Conservation (phyloP, 2,329 filamentous ascomycete genomes). For the Gnomoniopsis smithogilvyi region DNA sequence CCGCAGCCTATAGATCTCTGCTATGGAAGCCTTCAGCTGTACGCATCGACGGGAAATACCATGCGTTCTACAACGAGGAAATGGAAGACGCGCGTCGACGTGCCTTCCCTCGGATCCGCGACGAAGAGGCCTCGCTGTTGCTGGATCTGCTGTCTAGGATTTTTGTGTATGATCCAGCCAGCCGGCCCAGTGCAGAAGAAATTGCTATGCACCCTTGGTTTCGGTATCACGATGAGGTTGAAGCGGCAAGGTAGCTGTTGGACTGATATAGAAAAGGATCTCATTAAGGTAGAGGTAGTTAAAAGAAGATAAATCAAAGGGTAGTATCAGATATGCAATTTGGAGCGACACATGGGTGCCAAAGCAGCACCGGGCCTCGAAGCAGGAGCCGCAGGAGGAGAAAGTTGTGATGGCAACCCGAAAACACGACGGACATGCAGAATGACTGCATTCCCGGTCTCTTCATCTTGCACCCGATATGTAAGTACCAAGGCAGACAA, state of each 20-base stretch:
- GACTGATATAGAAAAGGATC: no score
- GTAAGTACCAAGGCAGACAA: no score
- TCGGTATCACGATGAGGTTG: not conserved
- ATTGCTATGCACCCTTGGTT: constrained; percentile 11
- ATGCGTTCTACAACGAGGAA: constrained; percentile 17
- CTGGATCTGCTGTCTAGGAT: constrained; percentile 22
- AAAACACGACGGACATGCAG: no score
- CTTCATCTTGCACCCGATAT: no score
- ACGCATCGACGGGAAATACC: constrained; percentile 14
- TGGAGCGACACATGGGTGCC: no score
- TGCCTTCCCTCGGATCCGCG: constrained; percentile 20
- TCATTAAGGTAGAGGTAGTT: no score
- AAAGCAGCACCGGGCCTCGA: no score
- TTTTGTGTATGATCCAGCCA: constrained; percentile 22
- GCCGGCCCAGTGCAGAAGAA: constrained; percentile 11
- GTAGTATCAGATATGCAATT: not conserved
- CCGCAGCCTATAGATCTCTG: constrained; percentile 6
- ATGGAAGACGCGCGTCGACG: constrained; percentile 13
- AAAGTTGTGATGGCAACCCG: no score
- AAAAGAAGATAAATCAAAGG: no score
- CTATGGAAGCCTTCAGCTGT: constrained; percentile 19
- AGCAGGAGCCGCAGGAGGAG: no score
- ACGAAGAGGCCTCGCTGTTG: constrained; percentile 18
- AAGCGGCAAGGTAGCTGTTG: no score
- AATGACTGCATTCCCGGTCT: no score